Evolutionary conservation across 179 eudicot species (phyloP).

Genomic region (Actinidia arguta): DNA sequence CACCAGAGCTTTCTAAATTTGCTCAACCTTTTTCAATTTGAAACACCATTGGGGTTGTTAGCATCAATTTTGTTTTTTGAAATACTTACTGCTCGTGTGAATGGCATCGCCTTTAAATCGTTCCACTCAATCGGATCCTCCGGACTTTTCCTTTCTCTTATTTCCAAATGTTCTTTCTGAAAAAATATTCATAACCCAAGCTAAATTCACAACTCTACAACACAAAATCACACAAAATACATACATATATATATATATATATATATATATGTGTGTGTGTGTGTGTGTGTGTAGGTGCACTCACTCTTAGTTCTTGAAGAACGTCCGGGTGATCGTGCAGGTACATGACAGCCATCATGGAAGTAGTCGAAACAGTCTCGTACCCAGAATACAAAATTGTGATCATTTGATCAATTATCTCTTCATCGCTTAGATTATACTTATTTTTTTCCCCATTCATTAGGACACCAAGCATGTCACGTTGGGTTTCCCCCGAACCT

Average conservation of each 20-base stretch:
- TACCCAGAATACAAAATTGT: conserved; percentile 93
- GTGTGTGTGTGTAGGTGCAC: no score
- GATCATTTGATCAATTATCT: conserved; percentile 87
- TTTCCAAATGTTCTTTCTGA: conserved; percentile 84
- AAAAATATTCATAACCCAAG: background rate
- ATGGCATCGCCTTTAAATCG: conserved; percentile 86
- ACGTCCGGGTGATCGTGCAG: conserved; percentile 94
- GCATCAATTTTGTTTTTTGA: background rate
- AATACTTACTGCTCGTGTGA: conserved; percentile 80
- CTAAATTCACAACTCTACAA: background rate
- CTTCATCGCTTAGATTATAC: conserved; percentile 68
- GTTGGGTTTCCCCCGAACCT: conserved; percentile 37
- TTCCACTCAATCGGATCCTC: conserved; percentile 81
- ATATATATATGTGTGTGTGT: no score
- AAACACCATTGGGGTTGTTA: no score
- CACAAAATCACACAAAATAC: no score
- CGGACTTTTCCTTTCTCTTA: conserved; percentile 71
- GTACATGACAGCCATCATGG: conserved; percentile 98
- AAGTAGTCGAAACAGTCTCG: conserved; percentile 96
- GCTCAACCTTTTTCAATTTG: no score
- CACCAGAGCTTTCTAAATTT: no score
- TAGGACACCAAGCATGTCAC: conserved; percentile 74
- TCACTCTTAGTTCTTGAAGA: conserved; percentile 83
- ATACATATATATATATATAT: no score
- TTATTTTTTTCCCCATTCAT: conserved; percentile 42